Evolutionary conservation across 805 yeast genomes (phyloP), one percentile per base, ranked within the genome.

Genomic region (Saccharomycopsis fermentans): DNA sequence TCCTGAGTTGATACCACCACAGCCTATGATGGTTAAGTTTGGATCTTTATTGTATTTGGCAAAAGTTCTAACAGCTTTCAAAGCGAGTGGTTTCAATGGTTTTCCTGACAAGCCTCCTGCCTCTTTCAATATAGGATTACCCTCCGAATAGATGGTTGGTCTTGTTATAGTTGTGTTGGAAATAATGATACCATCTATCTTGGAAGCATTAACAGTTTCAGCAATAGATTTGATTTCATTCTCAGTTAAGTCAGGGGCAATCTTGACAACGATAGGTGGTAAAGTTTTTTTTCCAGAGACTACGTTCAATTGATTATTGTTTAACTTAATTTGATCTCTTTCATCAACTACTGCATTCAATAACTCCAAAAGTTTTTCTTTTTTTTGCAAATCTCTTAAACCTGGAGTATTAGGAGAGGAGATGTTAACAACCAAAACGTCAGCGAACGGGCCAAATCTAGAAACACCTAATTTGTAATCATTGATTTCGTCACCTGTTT

Each of bases 381-480:
- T 96, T 58, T 74, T 81, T 74, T 92, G 98, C 64, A 92, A 78
- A 65, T 83, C 88, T 67, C 98, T 81, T 64, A 92, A 78, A 1
- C 97, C 97, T 4, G 98, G 98, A 1, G 98, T 92, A 69, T 92
- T 92, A 56, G 98, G 98, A 54, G 96, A 87, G 1, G 97, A 90
- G 14, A 92, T 96, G 67, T 92, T 92, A 63, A 92, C 81, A 19
- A 92, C 92, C 62, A 92, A 75, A 6, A 88, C 90, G 71, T 92
- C 98, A 4, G 98, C 96, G 65, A 77, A 82, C 12, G 83, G 81
- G 12, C 95, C 96, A 64, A 92, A 81, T 57, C 84, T 77, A 59
- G 81, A 81, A 27, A 92, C 96, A 61, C 98, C 98, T 63, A 79
- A 76, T 54, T 87, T 81, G 67, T 90, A 92, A 70, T 92, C 98